Evolutionary conservation across 2,329 filamentous ascomycete species (phyloP), one percentile per base, ranked within the genome.

Genomic region (Colletotrichum destructivum): DNA sequence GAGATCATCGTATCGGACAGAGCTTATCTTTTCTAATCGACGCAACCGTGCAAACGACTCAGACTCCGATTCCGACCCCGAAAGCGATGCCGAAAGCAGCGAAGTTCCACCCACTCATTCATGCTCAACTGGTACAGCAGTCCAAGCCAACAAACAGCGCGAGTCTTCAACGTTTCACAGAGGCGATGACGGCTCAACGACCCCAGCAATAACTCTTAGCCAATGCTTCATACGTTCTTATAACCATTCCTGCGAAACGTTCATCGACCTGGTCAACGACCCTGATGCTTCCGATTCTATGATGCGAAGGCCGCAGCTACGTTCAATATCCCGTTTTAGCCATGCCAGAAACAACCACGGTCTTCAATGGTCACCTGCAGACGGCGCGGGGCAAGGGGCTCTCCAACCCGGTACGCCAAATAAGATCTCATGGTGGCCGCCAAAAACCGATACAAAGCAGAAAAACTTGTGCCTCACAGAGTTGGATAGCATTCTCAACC

Each of bases 1-100:
- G 51, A 87, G 92, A 35, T 93, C 88, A 0, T 93, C 91, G 76
- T 95, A 95, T 78, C 89, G 84, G 13, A 88, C 86, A 15, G 79
- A 84, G 18, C 81, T 91, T n/a, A 69, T 76, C 2, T 90, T 89
- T 73, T 77, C 78, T 2, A 63, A 57, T 12, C 11, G 15, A 18
- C 31, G 44, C 55, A 57, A 5, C 63, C 2, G 18, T 38, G 13
- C 18, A 7, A n/a, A n/a, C 18, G 31, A 21, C 80, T 81, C 49
- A 15, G 55, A 52, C 75, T 76, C n/a, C 23, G 35, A 11, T 7
- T 52, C 23, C 18, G 71, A n/a, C 4, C 35, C 12, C 26, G 66
- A 71, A n/a, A 18, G 13, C 40, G 63, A 62, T 6, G 23, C 11
- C 12, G 26, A 35, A 9, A 35, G 38, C 13, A n/a, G 0, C 54